Conservation (phyloP, 306 rosid genomes). For the Begonia peltatifolia region DNA sequence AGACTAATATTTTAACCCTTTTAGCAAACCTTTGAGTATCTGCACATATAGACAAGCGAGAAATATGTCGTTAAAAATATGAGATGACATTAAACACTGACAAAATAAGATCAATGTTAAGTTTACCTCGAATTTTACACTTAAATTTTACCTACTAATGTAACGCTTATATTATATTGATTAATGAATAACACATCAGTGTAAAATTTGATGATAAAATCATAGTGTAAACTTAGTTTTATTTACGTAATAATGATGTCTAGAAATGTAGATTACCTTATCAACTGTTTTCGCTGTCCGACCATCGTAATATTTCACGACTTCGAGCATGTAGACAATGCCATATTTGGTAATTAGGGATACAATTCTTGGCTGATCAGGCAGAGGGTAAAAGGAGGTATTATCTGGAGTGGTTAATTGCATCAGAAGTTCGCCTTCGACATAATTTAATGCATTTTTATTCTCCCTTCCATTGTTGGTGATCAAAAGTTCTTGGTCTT, state of each 20-base stretch:
- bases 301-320: constrained; percentile 40
- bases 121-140: too few relatives aligned
- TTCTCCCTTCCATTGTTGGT: constrained; percentile 15
- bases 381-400: constrained; percentile 45
- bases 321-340: constrained; percentile 46
- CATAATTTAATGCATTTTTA: constrained; percentile 26
- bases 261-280: constrained; percentile 19
- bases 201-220: too few relatives aligned
- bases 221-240: too few relatives aligned
- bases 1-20: constrained; percentile 25
- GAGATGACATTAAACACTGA: too few relatives aligned
- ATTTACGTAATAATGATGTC: too few relatives aligned
- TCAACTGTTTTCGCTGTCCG: constrained; percentile 12
- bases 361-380: constrained; percentile 35
- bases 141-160: too few relatives aligned
- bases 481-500: constrained; percentile 62
- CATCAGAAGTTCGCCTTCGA: constrained; percentile 56
- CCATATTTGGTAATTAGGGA: constrained; percentile 32
- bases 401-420: constrained; percentile 31
- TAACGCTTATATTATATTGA: too few relatives aligned
- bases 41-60: too few relatives aligned
- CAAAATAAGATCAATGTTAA: too few relatives aligned
- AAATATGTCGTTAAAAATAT: too few relatives aligned
- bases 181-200: too few relatives aligned
- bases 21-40: constrained; percentile 22